These are phyloP conservation scores for Wickerhamiella vanderwaltii DNA, from an alignment of 805 yeast genomes.

Conservation along the genomic window DNA sequence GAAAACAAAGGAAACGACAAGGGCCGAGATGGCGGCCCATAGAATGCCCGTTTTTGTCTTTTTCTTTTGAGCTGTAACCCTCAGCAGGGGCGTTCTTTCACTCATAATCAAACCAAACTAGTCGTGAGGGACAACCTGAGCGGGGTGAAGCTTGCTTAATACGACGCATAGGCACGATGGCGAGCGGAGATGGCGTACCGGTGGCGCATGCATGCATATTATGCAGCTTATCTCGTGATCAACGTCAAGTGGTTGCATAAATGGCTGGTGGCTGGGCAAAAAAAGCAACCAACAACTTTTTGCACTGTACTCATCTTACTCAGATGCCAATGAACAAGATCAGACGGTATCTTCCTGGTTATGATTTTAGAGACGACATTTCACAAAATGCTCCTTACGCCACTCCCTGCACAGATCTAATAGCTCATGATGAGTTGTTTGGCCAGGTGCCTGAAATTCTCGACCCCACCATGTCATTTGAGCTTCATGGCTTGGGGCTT, in stretches of 20 bases:
- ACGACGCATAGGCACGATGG: too few relatives aligned
- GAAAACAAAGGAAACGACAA: not conserved
- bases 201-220: too few relatives aligned
- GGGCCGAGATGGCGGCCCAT: not conserved
- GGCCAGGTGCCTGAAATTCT: slow-evolving; percentile 7
- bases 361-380: slow-evolving; percentile 9
- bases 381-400: slow-evolving; percentile 2
- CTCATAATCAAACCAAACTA: not conserved
- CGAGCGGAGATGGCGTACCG: too few relatives aligned
- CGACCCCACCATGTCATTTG: not conserved
- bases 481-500: slow-evolving; percentile 2
- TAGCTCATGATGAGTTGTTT: slow-evolving; percentile 3
- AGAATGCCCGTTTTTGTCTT: slow-evolving; percentile 1
- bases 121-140: too few relatives aligned
- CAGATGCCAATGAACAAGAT: slow-evolving; percentile 2
- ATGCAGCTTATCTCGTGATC: too few relatives aligned
- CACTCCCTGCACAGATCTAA: slow-evolving; percentile 2
- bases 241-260: too few relatives aligned
- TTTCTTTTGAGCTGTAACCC: not conserved
- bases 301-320: too few relatives aligned
- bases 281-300: too few relatives aligned
- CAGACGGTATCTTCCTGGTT: slow-evolving; percentile 3
- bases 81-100: slow-evolving; percentile 7
- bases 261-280: too few relatives aligned
- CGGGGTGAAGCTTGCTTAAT: too few relatives aligned